Conservation (phyloP, 148 eudicot genomes). For the Nepenthes gracilis region DNA sequence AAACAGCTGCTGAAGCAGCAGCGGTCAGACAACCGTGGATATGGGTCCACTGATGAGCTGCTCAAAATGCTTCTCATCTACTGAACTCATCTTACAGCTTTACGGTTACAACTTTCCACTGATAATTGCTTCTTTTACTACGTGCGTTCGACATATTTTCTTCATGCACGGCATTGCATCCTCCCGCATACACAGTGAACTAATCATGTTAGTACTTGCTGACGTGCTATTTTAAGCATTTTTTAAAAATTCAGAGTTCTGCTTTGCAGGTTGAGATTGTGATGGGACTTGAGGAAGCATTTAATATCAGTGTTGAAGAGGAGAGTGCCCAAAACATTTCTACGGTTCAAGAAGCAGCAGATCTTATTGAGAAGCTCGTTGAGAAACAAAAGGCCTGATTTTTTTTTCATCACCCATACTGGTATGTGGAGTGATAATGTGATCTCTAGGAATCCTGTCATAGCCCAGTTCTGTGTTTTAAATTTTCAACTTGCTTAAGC, state of each 20-base stretch:
- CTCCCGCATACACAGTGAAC: too few relatives aligned
- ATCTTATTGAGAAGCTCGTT: slow-evolving; percentile 36
- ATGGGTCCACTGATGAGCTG: slow-evolving; percentile 13
- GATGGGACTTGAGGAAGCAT: slow-evolving; percentile 56
- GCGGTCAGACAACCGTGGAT: slow-evolving; percentile 23
- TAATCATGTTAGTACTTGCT: not conserved
- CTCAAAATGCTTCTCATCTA: slow-evolving; percentile 4
- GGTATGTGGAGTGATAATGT: not conserved
- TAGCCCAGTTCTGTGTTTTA: too few relatives aligned
- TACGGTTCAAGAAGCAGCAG: slow-evolving; percentile 48
- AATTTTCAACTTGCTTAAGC: too few relatives aligned
- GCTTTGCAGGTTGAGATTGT: slow-evolving; percentile 47
- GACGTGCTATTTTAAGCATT: not conserved
- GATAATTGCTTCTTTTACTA: not conserved
- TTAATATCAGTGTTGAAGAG: slow-evolving; percentile 44
- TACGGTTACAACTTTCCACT: not conserved
- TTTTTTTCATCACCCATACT: not conserved
- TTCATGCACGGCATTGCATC: too few relatives aligned
- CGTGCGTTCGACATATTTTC: too few relatives aligned
- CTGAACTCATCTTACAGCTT: slow-evolving; percentile 12
- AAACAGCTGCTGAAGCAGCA: slow-evolving; percentile 12
- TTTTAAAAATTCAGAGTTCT: not conserved
- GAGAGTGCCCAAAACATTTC: slow-evolving; percentile 40
- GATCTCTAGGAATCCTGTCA: too few relatives aligned
- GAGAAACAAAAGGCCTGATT: slow-evolving; percentile 6